Base-by-base conservation (phyloP, 2,329 filamentous ascomycete genomes). In the Phaeosphaeria sp. region DNA sequence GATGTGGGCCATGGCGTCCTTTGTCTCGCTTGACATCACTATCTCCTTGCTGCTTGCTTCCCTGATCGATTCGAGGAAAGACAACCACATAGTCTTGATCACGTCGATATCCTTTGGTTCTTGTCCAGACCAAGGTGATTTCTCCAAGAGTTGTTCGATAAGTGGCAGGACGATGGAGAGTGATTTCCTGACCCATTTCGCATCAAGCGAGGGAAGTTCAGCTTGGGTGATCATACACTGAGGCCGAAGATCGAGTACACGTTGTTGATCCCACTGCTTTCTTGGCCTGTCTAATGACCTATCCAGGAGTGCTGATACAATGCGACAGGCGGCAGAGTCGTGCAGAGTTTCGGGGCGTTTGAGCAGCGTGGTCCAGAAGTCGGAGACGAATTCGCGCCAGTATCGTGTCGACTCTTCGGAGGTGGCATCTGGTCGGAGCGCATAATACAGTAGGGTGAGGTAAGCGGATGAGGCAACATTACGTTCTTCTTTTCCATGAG, bases 151-250 rank as follows among this genome's bases (percentile, higher is more conserved):
- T 2, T 78, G 78, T 65, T 87, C 84, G 18, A 89, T 79, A 5
- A 87, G 80, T 13, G 77, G 79, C n/a, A 97, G 85, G 4, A 97
- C 83, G 44, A 82, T 83, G 1, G 80, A 73, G 4, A 90, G 81
- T 60, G 91, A 92, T 57, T 86, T 89, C 52, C 94, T 87, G 13
- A 96, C 83, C 95, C 95, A 99, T 80, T 90, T 92, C 4, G 91
- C 83, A 69, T 98, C 93, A 6, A 98, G 80, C 6, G 89, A 81
- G 6, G 93, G 91, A n/a, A 99, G 81, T 58, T 97, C 92, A n/a
- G 89, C 86, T 0, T 89, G 83, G 51, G 71, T 71, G 9, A 74
- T 57, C 71, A 88, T 82, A 6, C 63, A 57, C 11, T 72, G 68
- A 6, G 74, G 76, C 2, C 85, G 80, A 17, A 79, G 77, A 20